Percentiles rank a stretch among this genome's conserved stretches.
Evolutionary conservation across 768 basidiomycete genomes (phyloP).

Genomic region (Rickenella mellea): DNA sequence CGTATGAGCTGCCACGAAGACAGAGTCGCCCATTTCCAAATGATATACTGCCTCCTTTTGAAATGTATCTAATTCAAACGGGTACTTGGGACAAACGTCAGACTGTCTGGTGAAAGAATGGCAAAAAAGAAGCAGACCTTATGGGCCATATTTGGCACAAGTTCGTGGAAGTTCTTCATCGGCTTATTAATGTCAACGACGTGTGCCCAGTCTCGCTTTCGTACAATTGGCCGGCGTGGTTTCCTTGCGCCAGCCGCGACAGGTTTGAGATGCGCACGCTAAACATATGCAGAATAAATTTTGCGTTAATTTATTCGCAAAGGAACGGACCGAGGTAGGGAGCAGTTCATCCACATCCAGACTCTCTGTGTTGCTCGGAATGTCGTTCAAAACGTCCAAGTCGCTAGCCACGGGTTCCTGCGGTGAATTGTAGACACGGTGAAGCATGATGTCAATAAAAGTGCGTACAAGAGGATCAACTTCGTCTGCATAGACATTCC

Average conservation of each 20-base stretch:
- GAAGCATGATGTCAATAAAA: too few species aligned
- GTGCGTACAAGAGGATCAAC: too few species aligned
- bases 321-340: conserved; percentile 37
- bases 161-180: conserved; percentile 78
- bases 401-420: too few species aligned
- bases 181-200: conserved; percentile 90
- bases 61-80: conserved; percentile 97
- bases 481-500: too few species aligned
- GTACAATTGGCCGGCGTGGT: conserved; percentile 35
- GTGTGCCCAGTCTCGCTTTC: conserved; percentile 96
- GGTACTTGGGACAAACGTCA: conserved; percentile 49
- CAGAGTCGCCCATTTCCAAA: conserved; percentile 92
- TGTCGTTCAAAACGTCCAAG: too few species aligned
- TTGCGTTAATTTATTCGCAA: background rate
- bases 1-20: conserved; percentile 99
- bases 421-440: too few species aligned
- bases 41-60: conserved; percentile 99
- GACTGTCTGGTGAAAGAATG: background rate
- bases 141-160: conserved; percentile 95
- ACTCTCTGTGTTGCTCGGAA: too few species aligned
- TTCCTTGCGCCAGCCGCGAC: conserved; percentile 31
- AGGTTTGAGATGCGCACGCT: conserved; percentile 55
- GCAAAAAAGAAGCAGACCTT: conserved; percentile 39
- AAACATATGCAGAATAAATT: conserved; percentile 3
- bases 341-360: conserved; percentile 76